These are phyloP conservation scores for Schizochytrium sp. DNA, from an alignment of 108 stramenopile species.

Conservation along the genomic window DNA sequence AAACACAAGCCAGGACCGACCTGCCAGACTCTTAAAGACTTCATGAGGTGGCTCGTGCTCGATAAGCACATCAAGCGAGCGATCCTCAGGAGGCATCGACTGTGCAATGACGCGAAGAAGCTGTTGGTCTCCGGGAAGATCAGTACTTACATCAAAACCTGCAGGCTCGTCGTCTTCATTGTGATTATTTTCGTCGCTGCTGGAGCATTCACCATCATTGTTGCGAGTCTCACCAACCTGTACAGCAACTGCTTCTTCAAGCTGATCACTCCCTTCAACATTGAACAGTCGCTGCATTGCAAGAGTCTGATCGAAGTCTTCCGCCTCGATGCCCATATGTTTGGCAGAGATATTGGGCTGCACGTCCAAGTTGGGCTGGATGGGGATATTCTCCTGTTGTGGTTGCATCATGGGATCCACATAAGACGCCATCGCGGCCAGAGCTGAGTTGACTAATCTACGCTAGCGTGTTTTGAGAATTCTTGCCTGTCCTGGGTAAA, in stretches of 20 bases:
- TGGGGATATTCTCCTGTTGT: too few species aligned
- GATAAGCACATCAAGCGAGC: slow-evolving; percentile 4
- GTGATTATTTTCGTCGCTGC: not conserved
- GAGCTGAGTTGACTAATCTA: too few species aligned
- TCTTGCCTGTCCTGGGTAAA: too few species aligned
- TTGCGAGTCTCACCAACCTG: not conserved
- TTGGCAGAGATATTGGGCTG: too few species aligned
- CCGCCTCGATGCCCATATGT: too few species aligned
- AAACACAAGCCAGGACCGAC: slow-evolving; percentile 8
- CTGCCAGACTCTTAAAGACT: not conserved
- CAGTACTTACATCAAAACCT: not conserved
- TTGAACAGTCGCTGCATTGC: too few species aligned
- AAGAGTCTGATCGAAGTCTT: too few species aligned
- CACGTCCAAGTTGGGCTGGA: too few species aligned
- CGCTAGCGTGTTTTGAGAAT: too few species aligned
- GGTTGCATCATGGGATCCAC: too few species aligned
- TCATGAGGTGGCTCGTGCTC: slow-evolving; percentile 2
- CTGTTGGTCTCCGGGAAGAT: not conserved
- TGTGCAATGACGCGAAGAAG: not conserved
- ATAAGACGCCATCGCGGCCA: too few species aligned
- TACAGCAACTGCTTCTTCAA: not conserved
- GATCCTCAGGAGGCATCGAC: slow-evolving; percentile 5
- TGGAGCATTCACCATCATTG: not conserved
- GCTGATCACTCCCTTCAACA: too few species aligned
- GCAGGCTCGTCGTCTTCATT: not conserved